phyloP scores from a whole-genome alignment of 176 grass and related monocot genomes.

The Raddia distichophylla region DNA sequence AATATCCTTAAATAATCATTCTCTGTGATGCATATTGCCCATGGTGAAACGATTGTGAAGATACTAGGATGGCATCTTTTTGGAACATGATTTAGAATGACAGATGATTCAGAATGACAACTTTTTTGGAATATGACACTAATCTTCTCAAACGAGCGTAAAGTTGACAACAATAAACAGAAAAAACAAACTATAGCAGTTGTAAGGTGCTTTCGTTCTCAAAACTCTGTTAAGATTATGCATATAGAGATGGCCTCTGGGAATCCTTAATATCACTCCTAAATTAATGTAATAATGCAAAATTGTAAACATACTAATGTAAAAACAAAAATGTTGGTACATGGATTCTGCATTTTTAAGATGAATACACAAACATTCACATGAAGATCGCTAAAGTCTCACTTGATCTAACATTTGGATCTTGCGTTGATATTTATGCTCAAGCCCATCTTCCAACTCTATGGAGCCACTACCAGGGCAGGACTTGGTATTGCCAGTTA shows the following conservation, averaged over 20 bases:
- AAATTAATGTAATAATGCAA: background rate
- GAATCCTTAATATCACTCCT: too few species aligned
- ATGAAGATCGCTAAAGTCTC: too few species aligned
- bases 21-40: background rate
- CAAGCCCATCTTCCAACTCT: too few species aligned
- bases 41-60: background rate
- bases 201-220: background rate
- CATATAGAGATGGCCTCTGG: too few species aligned
- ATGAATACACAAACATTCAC: background rate
- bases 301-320: background rate
- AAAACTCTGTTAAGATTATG: too few species aligned
- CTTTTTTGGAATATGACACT: too few species aligned
- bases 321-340: background rate
- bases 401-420: too few species aligned
- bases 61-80: background rate
- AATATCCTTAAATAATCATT: background rate
- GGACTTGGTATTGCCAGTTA: too few species aligned
- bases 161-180: background rate
- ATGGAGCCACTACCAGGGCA: too few species aligned
- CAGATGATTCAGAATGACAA: too few species aligned
- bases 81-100: background rate
- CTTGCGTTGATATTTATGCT: too few species aligned
- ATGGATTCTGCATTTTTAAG: background rate
- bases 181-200: background rate
- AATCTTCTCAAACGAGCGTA: background rate